Base-by-base conservation (phyloP, 2,329 filamentous ascomycete species). In the Hypoxylon rubiginosum region DNA sequence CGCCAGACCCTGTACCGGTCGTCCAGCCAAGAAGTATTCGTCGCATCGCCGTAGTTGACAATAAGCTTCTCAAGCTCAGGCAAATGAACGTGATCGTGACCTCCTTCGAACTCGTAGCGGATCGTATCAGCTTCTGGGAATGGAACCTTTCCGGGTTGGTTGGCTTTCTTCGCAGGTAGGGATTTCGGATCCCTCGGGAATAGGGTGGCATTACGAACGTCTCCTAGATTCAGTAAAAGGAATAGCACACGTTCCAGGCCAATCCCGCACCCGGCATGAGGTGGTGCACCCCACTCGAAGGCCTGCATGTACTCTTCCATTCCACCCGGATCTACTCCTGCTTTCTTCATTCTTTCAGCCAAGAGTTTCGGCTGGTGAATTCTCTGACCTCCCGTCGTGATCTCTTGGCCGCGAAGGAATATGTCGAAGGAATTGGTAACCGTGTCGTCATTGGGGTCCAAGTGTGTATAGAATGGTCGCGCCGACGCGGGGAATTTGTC, bases 351-450 rank as follows among this genome's bases (percentile, higher is more conserved):
- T 75, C 91, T 92, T 72, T 91, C 86, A 48, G 90, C 86, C n/a
- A 97, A 84, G 75, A 92, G 86, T 4, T 85, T 81, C 0, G 92
- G 86, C 67, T 96, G 90, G 77, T 97, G 92, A 68, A 97, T 97
- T 87, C 94, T 93, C 79, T 97, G 94, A 7, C 94, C 94, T 72
- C 94, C 94, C 0, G 93, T 95, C 49, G 95, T 90, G 62, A 97
- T 96, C 78, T 97, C 94, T 75, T 97, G 94, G 0, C 94, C 94
- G 30, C 94, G 91, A 46, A 97, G 86, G 81, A 97, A 97, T 62
- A 97, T 97, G 77, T 97, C 94, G 73, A 97, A 97, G 0, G 94
- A 97, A 77, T 97, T 97, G 54, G 94, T 97, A 77, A 90, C 46
- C 0, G 66, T 67, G 0, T 75, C 72, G n/a, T 77, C 71, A 2